Evolutionary conservation across 2,329 filamentous ascomycete genomes (phyloP), one percentile per base, ranked within the genome.

Genomic region (Pyricularia sp.): DNA sequence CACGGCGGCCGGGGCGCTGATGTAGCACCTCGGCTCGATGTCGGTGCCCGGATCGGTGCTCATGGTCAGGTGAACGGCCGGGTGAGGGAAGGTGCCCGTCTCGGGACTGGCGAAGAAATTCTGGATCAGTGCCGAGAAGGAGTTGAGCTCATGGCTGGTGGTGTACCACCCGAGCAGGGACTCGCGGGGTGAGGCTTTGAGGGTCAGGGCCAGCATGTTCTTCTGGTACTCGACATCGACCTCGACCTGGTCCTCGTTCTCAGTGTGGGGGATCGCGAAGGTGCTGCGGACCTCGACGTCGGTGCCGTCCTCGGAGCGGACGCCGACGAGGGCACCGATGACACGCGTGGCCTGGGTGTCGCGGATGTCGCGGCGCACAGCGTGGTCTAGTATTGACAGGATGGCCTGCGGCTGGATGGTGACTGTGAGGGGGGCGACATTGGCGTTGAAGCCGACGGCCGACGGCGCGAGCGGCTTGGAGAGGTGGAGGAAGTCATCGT

Each of bases 201-300:
- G 89, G 79, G 97, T 94, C 75, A 99, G 85, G 70, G 92, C 91
- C 70, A 98, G 90, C 95, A 99, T 99, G 81, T 94, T 94, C 88
- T 98, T 98, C 84, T 99, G 95, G 82, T 98, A 99, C 82, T 99
- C 95, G 86, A 99, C 97, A 79, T 99, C 95, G 72, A 99, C 95
- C 82, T 99, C 95, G 76, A 99, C 95, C 82, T 99, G 95, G 81
- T 99, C 95, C 79, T 94, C 92, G 74, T 94, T 97, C 83, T 99
- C 95, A 74, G 94, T 98, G 84, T 99, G 95, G 73, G 94, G 94
- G 77, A 99, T 97, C 74, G 95, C 95, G 80, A 99, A 99, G 83
- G 93, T 94, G 78, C 93, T 96, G 78, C 93, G 90, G 77, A 99
- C 95, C 81, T 97, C 93, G 77, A 97, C 92, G 81, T 98, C 94